Evolutionary conservation across 768 basidiomycete species (phyloP).

Genomic region (Tylopilus plumbeoviolaceoides): DNA sequence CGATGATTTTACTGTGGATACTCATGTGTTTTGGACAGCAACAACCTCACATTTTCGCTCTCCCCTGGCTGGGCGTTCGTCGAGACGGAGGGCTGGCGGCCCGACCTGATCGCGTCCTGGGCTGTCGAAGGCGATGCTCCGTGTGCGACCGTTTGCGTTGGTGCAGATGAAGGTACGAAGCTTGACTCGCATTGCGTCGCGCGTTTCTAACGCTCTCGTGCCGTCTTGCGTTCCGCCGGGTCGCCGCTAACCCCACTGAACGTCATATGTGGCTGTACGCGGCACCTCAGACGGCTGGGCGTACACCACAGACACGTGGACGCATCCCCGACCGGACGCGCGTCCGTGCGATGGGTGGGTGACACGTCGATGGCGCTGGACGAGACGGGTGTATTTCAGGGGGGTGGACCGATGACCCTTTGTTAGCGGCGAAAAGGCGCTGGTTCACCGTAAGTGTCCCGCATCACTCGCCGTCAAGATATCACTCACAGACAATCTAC

Average conservation of each 20-base stretch:
- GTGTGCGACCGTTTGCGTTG: constrained; percentile 8
- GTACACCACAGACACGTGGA: constrained; percentile 77
- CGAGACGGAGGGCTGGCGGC: constrained; percentile 73
- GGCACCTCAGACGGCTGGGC: constrained; percentile 57
- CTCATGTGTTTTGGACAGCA: constrained; percentile 42
- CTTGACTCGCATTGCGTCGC: not conserved
- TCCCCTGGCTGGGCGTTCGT: constrained; percentile 72
- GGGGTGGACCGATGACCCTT: not conserved
- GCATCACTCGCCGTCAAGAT: no score
- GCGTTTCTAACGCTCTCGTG: not conserved
- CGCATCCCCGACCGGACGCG: constrained; percentile 40
- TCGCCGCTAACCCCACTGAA: not conserved
- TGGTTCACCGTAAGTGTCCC: no score
- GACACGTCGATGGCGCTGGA: constrained; percentile 69
- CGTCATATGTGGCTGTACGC: not conserved
- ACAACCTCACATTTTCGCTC: constrained; percentile 78
- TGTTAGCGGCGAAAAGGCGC: not conserved
- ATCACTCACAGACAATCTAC: no score
- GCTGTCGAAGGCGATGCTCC: constrained; percentile 18
- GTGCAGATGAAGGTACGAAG: constrained; percentile 26
- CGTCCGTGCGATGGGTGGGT: constrained; percentile 44
- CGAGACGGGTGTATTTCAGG: constrained; percentile 50
- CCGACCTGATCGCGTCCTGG: constrained; percentile 61
- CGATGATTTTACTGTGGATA: not conserved
- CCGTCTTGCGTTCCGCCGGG: not conserved